Base-by-base conservation (phyloP, 2,329 filamentous ascomycete species). In the Fusarium albosuccineum region DNA sequence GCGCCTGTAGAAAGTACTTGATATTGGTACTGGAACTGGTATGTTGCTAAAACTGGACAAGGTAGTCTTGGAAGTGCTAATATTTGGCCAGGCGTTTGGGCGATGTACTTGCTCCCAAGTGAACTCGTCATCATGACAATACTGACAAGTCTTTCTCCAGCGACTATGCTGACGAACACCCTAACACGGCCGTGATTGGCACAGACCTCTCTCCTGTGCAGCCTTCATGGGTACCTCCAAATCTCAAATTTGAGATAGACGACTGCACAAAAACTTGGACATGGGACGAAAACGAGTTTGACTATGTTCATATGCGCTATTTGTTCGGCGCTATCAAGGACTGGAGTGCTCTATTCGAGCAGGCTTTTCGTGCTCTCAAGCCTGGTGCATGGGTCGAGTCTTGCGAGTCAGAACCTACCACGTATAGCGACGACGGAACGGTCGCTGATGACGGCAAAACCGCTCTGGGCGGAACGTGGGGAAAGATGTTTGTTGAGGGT, bases 1-100 rank as follows among this genome's bases (percentile, higher is more conserved):
- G 22, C 13, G 7, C 9, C 14, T 10, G 34, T n/a, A 64, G 59
- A 64, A 45, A 44, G 62, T 64, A 1, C 59, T 72, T 3, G 70
- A 72, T 22, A 63, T 72, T 11, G 70, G 70, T 8, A 72, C 70
- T 26, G 70, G 70, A 60, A 57, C 48, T 13, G 63, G 60, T 66
- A 60, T 27, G 50, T 6, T 16, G 9, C 10, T 10, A n/a, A 4
- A 22, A 22, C 22, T 5, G 4, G 8, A 36, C 30, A 5, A 5
- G 22, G 22, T 22, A 22, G 22, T 22, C 22, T 22, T 22, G 5
- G 3, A 22, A 22, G 22, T 11, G 6, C 37, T 52, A 14, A 64
- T 10, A 1, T 13, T 4, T n/a, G 3, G 6, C 6, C 11, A 63
- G 62, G 62, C 1, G 10, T 59, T 3, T 64, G 62, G 59, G 60